Evolutionary conservation across 345 rosid genomes (phyloP).

Genomic region (Gossypium anomalum): DNA sequence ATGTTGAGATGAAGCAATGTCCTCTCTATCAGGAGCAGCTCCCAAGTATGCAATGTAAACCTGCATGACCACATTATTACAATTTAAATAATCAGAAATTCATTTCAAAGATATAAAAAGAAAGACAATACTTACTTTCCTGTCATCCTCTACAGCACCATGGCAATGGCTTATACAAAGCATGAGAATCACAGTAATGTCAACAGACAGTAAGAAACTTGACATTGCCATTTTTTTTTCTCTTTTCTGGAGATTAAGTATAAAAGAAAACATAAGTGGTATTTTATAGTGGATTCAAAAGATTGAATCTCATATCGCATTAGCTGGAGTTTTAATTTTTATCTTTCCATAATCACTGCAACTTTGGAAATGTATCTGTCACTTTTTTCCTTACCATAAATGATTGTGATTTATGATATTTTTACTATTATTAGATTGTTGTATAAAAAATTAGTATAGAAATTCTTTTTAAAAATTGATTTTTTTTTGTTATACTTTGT

Average conservation of each 20-base stretch:
- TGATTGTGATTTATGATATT: neutral
- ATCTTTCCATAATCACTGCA: neutral
- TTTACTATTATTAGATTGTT: too few relatives aligned
- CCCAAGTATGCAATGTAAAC: conserved; percentile 42
- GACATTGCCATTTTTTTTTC: neutral
- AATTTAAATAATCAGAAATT: too few relatives aligned
- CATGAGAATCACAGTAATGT: too few relatives aligned
- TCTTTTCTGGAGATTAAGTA: neutral
- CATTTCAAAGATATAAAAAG: neutral
- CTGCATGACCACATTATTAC: conserved; percentile 13
- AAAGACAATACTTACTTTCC: neutral
- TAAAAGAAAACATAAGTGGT: neutral
- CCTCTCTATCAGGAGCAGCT: conserved; percentile 29
- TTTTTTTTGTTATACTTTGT: too few relatives aligned
- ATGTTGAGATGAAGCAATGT: conserved; percentile 29
- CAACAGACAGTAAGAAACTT: too few relatives aligned
- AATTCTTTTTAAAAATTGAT: too few relatives aligned
- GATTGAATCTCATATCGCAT: neutral
- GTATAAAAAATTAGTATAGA: too few relatives aligned
- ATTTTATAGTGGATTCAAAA: neutral
- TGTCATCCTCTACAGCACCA: neutral
- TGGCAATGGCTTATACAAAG: neutral
- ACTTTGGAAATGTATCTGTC: neutral
- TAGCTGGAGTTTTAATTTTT: neutral
- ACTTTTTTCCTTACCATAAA: neutral